Conservation (phyloP, 2,329 filamentous ascomycete genomes). For the Trichoderma gracile region DNA sequence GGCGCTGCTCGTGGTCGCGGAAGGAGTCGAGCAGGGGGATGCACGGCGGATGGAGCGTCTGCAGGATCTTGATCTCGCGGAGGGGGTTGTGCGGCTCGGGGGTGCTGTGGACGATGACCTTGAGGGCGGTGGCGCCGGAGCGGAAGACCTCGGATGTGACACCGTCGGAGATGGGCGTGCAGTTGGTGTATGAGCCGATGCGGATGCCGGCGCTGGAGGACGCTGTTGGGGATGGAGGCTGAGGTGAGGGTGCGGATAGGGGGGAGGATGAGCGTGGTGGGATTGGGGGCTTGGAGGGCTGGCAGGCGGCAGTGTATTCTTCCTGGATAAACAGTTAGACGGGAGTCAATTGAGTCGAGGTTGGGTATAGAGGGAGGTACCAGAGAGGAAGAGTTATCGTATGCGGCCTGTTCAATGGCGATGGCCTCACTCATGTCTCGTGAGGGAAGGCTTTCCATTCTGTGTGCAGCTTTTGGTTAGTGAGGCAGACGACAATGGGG, state of each 20-base stretch:
- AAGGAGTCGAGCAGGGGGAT: slow-evolving; percentile 75
- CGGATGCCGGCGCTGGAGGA: slow-evolving; percentile 38
- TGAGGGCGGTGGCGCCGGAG: slow-evolving; percentile 67
- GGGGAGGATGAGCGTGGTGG: slow-evolving; percentile 4
- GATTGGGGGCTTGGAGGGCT: slow-evolving; percentile 24
- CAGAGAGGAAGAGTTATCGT: slow-evolving; percentile 56
- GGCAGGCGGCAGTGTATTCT: slow-evolving; percentile 55
- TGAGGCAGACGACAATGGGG: neutral
- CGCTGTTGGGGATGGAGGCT: neutral
- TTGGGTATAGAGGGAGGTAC: slow-evolving; percentile 46
- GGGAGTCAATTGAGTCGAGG: neutral
- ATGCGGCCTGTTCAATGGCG: slow-evolving; percentile 64
- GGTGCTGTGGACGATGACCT: slow-evolving; percentile 75
- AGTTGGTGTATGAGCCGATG: slow-evolving; percentile 57
- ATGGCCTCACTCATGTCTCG: slow-evolving; percentile 54
- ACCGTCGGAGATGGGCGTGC: slow-evolving; percentile 62
- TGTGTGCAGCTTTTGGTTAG: slow-evolving; percentile 25
- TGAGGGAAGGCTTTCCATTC: slow-evolving; percentile 36
- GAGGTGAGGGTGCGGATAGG: slow-evolving; percentile 9
- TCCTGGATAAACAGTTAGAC: slow-evolving; percentile 48
- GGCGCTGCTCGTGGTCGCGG: slow-evolving; percentile 65
- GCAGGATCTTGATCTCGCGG: slow-evolving; percentile 76
- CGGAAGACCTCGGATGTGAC: slow-evolving; percentile 84
- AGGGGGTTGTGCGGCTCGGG: slow-evolving; percentile 79
- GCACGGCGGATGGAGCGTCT: slow-evolving; percentile 54